A percentile compares a stretch with the other conserved stretches of the same genome.
Evolutionary conservation across 208 protist species (phyloP).

Genomic region (Angomonas desouzai): DNA sequence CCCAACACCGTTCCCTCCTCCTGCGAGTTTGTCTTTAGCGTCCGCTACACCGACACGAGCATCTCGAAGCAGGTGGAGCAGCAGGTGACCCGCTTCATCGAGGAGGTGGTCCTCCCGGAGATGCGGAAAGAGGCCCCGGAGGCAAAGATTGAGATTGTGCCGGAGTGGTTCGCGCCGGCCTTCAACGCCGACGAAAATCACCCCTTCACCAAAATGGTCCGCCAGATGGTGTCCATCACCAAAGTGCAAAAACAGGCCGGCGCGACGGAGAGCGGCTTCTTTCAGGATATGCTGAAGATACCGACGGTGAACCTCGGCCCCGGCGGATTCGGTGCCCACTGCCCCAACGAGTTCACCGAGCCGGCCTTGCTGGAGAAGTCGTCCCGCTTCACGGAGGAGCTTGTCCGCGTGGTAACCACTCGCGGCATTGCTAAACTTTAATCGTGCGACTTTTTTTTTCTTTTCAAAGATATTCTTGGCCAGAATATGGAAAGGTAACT

Average conservation of each 20-base stretch:
- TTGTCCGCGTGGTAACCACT: constrained; percentile 17
- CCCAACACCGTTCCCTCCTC: constrained; percentile 49
- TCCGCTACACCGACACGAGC: constrained; percentile 30
- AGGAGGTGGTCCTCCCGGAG: constrained; percentile 24
- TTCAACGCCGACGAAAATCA: constrained; percentile 32
- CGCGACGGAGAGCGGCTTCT: constrained; percentile 56
- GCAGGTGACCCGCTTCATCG: constrained; percentile 30
- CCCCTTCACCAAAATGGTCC: constrained; percentile 30
- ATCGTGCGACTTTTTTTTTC: not conserved
- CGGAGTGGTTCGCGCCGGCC: constrained; percentile 12
- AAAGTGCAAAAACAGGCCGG: constrained; percentile 13
- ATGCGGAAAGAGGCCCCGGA: constrained; percentile 45
- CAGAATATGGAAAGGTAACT: not conserved
- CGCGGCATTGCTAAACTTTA: not conserved
- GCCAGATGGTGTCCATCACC: constrained; percentile 8
- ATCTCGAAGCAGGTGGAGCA: constrained; percentile 22
- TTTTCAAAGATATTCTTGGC: not conserved
- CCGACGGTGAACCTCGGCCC: constrained; percentile 48
- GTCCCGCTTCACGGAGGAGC: constrained; percentile 24
- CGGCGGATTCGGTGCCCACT: constrained; percentile 30
- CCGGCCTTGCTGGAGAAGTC: constrained; percentile 35
- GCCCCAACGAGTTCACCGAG: constrained; percentile 48
- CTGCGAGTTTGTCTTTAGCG: constrained; percentile 34
- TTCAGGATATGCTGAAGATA: constrained; percentile 35
- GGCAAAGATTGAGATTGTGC: constrained; percentile 22